Evolutionary conservation across 2,329 filamentous ascomycete species (phyloP).

Genomic region (Botryotinia narcissicola): DNA sequence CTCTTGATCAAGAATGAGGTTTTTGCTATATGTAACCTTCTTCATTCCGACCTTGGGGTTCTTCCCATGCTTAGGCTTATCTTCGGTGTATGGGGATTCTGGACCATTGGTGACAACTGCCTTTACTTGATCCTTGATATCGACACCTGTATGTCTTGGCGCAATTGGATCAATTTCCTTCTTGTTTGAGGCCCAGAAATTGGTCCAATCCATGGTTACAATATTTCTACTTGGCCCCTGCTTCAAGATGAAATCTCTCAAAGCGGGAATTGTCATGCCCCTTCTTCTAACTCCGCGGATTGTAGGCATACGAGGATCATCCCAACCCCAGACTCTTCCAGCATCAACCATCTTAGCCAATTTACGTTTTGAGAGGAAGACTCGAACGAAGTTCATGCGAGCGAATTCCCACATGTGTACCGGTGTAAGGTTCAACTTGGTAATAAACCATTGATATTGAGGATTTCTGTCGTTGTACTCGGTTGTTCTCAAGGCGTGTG

Average conservation of each 20-base stretch:
- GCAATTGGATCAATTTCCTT: conserved; percentile 78
- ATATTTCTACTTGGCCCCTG: conserved; percentile 83
- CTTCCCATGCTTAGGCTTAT: conserved; percentile 87
- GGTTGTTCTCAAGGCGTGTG: conserved; percentile 77
- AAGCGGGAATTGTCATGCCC: conserved; percentile 74
- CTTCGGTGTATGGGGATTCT: conserved; percentile 60
- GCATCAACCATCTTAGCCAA: conserved; percentile 78
- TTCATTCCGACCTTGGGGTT: conserved; percentile 82
- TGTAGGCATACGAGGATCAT: conserved; percentile 83
- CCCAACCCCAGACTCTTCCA: conserved; percentile 78
- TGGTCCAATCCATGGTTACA: conserved; percentile 79
- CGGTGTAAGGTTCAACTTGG: conserved; percentile 68
- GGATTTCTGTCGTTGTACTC: conserved; percentile 86
- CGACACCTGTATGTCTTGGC: conserved; percentile 71
- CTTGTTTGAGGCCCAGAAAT: conserved; percentile 70
- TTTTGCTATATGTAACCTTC: conserved; percentile 74
- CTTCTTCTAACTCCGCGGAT: conserved; percentile 75
- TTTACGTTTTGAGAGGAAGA: conserved; percentile 82
- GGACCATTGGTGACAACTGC: conserved; percentile 66
- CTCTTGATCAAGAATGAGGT: conserved; percentile 79
- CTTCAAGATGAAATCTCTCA: conserved; percentile 80
- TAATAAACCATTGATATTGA: conserved; percentile 83
- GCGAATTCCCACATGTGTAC: conserved; percentile 86
- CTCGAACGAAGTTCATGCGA: conserved; percentile 79
- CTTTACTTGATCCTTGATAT: conserved; percentile 67